These are phyloP conservation scores for Lachnellula subtilissima DNA, from an alignment of 2,329 filamentous ascomycete genomes.

Conservation along the genomic window DNA sequence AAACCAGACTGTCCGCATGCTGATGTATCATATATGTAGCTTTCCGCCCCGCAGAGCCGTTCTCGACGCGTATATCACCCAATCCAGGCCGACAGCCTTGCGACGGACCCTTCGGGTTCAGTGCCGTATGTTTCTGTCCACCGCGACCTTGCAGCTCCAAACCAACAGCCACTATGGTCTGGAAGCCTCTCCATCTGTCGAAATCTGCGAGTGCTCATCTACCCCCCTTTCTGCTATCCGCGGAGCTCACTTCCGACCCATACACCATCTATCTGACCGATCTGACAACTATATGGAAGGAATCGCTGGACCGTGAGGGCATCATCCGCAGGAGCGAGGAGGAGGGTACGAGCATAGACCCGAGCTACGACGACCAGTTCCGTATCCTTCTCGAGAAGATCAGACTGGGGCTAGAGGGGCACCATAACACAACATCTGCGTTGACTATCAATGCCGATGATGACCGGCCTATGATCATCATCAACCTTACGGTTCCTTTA, in stretches of 20 bases:
- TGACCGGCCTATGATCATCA: conserved; percentile 34
- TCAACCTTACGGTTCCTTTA: conserved; percentile 52
- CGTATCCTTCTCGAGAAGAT: conserved; percentile 62
- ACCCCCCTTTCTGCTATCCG: conserved; percentile 61
- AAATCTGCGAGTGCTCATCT: conserved; percentile 32
- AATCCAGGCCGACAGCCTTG: conserved; percentile 16
- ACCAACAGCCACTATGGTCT: conserved; percentile 19
- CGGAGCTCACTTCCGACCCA: conserved; percentile 46
- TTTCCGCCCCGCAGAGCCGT: conserved; percentile 1
- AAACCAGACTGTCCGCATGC: neutral
- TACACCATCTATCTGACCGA: conserved; percentile 68
- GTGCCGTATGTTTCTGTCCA: too few species aligned
- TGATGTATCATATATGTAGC: conserved; percentile 10
- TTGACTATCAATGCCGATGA: conserved; percentile 40
- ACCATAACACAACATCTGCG: conserved; percentile 40
- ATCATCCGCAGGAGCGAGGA: conserved; percentile 59
- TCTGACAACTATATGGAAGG: conserved; percentile 67
- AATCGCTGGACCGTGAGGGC: conserved; percentile 54
- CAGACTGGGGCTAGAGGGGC: conserved; percentile 40
- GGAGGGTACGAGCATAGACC: conserved; percentile 67
- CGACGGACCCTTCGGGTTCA: neutral
- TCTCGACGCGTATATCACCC: neutral
- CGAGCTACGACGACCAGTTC: conserved; percentile 61
- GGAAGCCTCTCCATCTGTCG: conserved; percentile 22
- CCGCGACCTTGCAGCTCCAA: neutral